Evolutionary conservation across 306 rosid genomes (phyloP), one percentile per base, ranked within the genome.

Genomic region (Corylus heterophylla): DNA sequence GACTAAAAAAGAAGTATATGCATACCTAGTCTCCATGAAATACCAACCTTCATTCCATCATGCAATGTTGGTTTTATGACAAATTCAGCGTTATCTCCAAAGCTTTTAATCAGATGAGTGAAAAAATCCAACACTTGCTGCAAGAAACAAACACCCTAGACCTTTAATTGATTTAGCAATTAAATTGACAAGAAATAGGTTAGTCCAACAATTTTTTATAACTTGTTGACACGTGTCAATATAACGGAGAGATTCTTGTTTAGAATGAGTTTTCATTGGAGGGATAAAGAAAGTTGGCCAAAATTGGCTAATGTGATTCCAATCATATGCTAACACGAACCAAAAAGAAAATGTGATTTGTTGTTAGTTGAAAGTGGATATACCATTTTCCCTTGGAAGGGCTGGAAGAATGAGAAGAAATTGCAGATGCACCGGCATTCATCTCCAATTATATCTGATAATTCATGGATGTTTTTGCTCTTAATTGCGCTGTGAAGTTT

Each of bases 11-110:
- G 1, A 69, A 16, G 51, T 27, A 1, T 16, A 50, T 9, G 14
- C 25, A 48, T 92, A 94, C 98, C 90, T 27, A 90, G 81, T 84
- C 71, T 87, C 98, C 97, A 94, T 16, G 79, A 78, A 20, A 94
- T 64, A 11, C 94, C 96, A 42, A 94, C 89, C 13, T 44, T 76
- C 82, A 89, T 72, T 73, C 97, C 98, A 12, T 90, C 87, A 5
- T 81, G 81, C 62, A 79, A 67, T 63, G 91, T 92, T 1, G 94
- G 96, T 55, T 71, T 77, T 71, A 90, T 81, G 29, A 81, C 58
- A 76, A 92, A 79, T 35, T 86, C 71, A 74, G 85, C 16, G 62
- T 78, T 75, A 17, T 80, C 64, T 64, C 91, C 89, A 7, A 90
- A 83, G 45, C 31, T 66, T 55, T 45, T 78, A 49, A 79, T 87